Evolutionary conservation across 441 rosid species (phyloP).

Genomic region (Omphalea diandra): DNA sequence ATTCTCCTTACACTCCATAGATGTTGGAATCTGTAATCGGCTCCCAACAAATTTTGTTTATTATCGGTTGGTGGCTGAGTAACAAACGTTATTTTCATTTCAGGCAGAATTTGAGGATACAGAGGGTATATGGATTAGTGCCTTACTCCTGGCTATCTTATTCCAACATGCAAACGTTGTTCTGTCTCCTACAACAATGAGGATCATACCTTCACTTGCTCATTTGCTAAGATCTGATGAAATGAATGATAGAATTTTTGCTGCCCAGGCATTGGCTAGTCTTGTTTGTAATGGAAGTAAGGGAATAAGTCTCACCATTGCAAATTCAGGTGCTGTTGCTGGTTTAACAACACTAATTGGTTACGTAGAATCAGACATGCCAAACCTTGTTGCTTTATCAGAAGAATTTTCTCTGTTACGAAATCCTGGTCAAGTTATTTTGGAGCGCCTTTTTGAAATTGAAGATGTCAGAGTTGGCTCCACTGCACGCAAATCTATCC

Average conservation of each 20-base stretch:
- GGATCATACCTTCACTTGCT: conserved; percentile 68
- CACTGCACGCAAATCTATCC: conserved; percentile 74
- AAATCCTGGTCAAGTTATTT: conserved; percentile 69
- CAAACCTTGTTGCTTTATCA: conserved; percentile 55
- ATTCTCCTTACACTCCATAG: conserved; percentile 1
- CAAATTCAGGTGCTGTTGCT: conserved; percentile 70
- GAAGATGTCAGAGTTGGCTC: conserved; percentile 84
- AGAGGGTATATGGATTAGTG: conserved; percentile 76
- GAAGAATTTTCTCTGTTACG: conserved; percentile 59
- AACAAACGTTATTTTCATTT: conserved; percentile 20
- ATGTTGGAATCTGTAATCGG: conserved; percentile 6
- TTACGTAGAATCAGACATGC: conserved; percentile 54
- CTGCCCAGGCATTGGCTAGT: conserved; percentile 84
- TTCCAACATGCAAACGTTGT: conserved; percentile 63
- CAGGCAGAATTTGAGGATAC: conserved; percentile 64
- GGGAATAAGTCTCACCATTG: conserved; percentile 56
- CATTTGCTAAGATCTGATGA: conserved; percentile 74
- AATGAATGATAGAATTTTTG: conserved; percentile 63
- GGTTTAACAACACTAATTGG: conserved; percentile 64
- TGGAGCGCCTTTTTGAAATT: conserved; percentile 69
- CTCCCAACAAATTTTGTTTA: background rate
- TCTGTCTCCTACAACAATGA: conserved; percentile 54
- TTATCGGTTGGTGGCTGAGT: conserved; percentile 22
- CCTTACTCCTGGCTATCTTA: conserved; percentile 70
- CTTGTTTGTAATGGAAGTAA: conserved; percentile 59